A percentile compares a stretch with the other conserved stretches of the same genome.
Evolutionary conservation across 2,329 filamentous ascomycete genomes (phyloP).

Genomic region (Septoria linicola): DNA sequence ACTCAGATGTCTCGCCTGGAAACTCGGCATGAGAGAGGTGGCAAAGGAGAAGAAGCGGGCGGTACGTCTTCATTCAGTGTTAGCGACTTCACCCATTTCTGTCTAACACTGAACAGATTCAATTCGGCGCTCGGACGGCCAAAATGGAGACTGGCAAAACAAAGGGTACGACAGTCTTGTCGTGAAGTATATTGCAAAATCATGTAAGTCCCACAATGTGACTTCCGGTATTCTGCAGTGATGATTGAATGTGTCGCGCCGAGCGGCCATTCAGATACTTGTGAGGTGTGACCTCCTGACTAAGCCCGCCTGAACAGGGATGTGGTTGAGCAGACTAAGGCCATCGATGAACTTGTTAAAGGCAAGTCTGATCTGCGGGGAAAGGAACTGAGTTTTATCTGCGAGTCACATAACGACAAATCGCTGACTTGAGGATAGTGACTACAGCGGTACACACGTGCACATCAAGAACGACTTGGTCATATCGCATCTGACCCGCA

Average conservation of each 20-base stretch:
- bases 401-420: neutral
- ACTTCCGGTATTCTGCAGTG: constrained; percentile 11
- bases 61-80: constrained; percentile 50
- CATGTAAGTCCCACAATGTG: constrained; percentile 2
- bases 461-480: too few relatives aligned
- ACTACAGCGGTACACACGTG: neutral
- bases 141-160: constrained; percentile 52
- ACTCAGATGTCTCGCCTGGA: constrained; percentile 72
- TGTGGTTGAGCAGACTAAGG: constrained; percentile 29
- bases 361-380: constrained; percentile 34
- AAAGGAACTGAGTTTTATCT: neutral
- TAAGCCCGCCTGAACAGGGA: constrained; percentile 26
- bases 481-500: too few relatives aligned
- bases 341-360: constrained; percentile 32
- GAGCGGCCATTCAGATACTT: constrained; percentile 34
- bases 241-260: constrained; percentile 29
- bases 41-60: constrained; percentile 91
- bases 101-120: constrained; percentile 37
- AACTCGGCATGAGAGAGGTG: constrained; percentile 68
- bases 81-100: neutral
- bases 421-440: neutral
- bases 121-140: constrained; percentile 46
- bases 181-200: constrained; percentile 25
- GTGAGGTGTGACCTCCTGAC: constrained; percentile 28
- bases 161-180: constrained; percentile 49